These are phyloP conservation scores for Borovskyia barvae DNA, from an alignment of 208 protist species.

Conservation along the genomic window DNA sequence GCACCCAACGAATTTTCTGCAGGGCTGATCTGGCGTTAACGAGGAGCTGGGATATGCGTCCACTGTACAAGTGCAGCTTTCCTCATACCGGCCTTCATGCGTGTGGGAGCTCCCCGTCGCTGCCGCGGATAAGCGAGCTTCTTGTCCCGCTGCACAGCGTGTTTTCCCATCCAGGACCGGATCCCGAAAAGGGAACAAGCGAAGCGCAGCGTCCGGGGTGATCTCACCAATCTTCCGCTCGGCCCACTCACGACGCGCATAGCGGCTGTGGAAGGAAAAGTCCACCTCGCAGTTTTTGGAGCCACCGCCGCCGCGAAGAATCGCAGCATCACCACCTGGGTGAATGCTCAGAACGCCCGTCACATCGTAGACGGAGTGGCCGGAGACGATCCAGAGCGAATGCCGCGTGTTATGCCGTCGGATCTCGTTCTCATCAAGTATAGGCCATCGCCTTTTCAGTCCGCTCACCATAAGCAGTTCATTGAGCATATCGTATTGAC, in stretches of 20 bases:
- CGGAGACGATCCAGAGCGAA: constrained; percentile 77
- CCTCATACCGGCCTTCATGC: constrained; percentile 4
- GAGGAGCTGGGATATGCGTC: constrained; percentile 19
- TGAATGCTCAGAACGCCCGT: constrained; percentile 58
- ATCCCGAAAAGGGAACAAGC: constrained; percentile 17
- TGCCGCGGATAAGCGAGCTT: no score
- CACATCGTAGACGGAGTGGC: constrained; percentile 82
- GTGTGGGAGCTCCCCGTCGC: not conserved
- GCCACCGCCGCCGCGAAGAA: constrained; percentile 67
- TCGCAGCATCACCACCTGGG: constrained; percentile 61
- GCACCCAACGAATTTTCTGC: no score
- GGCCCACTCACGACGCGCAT: constrained; percentile 51
- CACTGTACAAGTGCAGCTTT: constrained; percentile 28
- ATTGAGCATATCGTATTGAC: constrained; percentile 2
- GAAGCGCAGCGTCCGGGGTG: constrained; percentile 15
- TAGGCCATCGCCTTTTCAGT: constrained; percentile 48
- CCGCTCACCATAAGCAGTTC: constrained; percentile 31
- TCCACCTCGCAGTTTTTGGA: constrained; percentile 61
- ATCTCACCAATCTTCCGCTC: constrained; percentile 66
- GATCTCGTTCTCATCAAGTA: constrained; percentile 62
- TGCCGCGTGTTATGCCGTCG: constrained; percentile 54
- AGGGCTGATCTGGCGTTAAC: constrained; percentile 9
- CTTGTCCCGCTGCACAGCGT: no score
- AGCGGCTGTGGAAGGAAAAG: constrained; percentile 65
- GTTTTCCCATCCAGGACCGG: not conserved